Evolutionary conservation across 305 asterid species (phyloP).

Genomic region (Lippia alba): DNA sequence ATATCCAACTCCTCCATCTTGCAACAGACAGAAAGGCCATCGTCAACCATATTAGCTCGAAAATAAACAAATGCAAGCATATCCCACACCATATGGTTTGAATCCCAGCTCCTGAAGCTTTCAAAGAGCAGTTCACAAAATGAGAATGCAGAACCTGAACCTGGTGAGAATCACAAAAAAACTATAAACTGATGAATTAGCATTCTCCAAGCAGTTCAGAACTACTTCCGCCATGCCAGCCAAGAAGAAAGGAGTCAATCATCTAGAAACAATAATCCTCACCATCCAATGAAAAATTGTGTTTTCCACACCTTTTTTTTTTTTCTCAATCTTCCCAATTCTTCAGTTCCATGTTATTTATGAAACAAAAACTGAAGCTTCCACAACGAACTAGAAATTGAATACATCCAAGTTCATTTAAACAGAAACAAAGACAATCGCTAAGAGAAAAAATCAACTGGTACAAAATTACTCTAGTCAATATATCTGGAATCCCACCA

Average conservation of each 20-base stretch:
- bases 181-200: constrained; percentile 50
- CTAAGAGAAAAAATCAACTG: no score
- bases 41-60: constrained; percentile 62
- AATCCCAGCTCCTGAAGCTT: constrained; percentile 55
- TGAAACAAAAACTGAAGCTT: no score
- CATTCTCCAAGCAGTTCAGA: constrained; percentile 35
- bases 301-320: no score
- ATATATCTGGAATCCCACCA: no score
- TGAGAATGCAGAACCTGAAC: constrained; percentile 73
- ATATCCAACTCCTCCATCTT: constrained; percentile 71
- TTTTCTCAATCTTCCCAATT: no score
- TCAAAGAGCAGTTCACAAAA: constrained; percentile 65
- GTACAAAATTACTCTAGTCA: no score
- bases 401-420: no score
- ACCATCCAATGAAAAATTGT: no score
- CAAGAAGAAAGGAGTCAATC: not conserved
- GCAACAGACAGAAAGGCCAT: constrained; percentile 64
- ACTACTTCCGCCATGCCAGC: constrained; percentile 27
- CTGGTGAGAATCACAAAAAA: constrained; percentile 64
- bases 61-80: constrained; percentile 70
- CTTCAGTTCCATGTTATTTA: no score
- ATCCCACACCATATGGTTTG: constrained; percentile 70
- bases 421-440: no score
- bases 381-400: no score
- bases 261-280: no score